Evolutionary conservation across 225 moss, liverwort and hornwort species (phyloP), one percentile per base, ranked within the genome.

Genomic region (Polytrichum formosum): DNA sequence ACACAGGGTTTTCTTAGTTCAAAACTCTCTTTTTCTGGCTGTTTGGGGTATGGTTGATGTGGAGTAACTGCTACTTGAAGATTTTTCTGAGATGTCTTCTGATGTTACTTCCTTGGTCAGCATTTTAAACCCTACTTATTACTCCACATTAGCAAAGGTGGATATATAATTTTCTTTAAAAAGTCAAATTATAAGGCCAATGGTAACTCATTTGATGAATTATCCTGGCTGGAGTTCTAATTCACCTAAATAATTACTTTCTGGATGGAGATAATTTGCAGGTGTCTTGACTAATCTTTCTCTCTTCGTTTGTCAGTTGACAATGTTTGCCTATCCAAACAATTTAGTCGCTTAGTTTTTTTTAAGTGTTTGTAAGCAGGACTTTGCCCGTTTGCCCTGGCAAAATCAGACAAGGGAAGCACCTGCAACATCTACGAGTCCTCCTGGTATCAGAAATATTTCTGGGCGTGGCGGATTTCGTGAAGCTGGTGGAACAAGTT

Each of bases 381-480:
- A 96, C 77, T 96, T 96, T 79, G 91, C 96, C 53, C 88, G 93
- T 21, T 86, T 96, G 25, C 91, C 93, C 19, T 96, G 96, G 96
- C 96, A 96, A 84, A 96, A 91, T 56, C 96, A 96, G 72, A 74
- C 93, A 55, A 93, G 91, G 82, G 93, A 96, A 75, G 59, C 82
- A 10, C 83, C 93, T 75, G 83, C 80, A 25, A 80, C 90, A 25
- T 80, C 77, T 70, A 78, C 79, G 71, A 90, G 91, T 62, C 82
- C 93, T 53, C 79, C 88, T 63, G 79, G 86, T 61, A 76, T 86
- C 25, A 61, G 91, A 70, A 90, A 69, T 77, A 83, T 78, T 73
- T 64, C 95, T 53, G 81, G 66, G 54, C 76, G 83, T 78, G 87
- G 78, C 26, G 69, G 75, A 73, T 68, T 46, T 81, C 83, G 71